Evolutionary conservation across 495 filamentous ascomycete genomes (phyloP), one percentile per base, ranked within the genome.

Genomic region (Hypoxylon subgilvum): DNA sequence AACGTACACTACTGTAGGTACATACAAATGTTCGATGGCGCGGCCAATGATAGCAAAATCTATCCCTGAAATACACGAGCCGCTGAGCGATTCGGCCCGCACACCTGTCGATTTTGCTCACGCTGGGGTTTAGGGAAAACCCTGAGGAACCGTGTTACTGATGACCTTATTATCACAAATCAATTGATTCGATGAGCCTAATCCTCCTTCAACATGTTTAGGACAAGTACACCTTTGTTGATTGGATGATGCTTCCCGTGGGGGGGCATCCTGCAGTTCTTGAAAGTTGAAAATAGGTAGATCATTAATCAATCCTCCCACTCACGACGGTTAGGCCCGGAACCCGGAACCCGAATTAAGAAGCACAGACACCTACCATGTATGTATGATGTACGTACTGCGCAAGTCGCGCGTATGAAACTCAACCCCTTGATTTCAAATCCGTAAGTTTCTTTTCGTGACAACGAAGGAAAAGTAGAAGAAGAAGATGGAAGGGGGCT

Each of bases 81-180:
- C n/a, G n/a, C n/a, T n/a, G 34, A 36, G 13, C 34, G 34, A 17
- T 14, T 36, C 13, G 34, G 34, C 34, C 34, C 13, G 34, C 34
- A 9, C 13, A 42, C 21, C 25, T 42, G 25, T 42, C 39, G 18
- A 42, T 42, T 25, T 42, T 4, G 23, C 4, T 27, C n/a, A 8
- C 8, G 23, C 23, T 27, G 23, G 23, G 8, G 16, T 22, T 27
- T 23, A 23, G 5, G n/a, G n/a, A n/a, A n/a, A n/a, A n/a, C n/a
- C n/a, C n/a, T n/a, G n/a, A n/a, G n/a, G n/a, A n/a, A 30, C 19
- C 19, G 13, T 30, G 48, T 56, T 63, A 57, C 52, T 57, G 59
- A 63, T 63, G 52, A 63, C 59, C 42, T 57, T 52, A 36, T 53
- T 57, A 31, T 63, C 52, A 63, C 59, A 46, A 63, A 63, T 52